Conservation (phyloP, 176 grass and related monocot species). For the Rhynchospora breviuscula region DNA sequence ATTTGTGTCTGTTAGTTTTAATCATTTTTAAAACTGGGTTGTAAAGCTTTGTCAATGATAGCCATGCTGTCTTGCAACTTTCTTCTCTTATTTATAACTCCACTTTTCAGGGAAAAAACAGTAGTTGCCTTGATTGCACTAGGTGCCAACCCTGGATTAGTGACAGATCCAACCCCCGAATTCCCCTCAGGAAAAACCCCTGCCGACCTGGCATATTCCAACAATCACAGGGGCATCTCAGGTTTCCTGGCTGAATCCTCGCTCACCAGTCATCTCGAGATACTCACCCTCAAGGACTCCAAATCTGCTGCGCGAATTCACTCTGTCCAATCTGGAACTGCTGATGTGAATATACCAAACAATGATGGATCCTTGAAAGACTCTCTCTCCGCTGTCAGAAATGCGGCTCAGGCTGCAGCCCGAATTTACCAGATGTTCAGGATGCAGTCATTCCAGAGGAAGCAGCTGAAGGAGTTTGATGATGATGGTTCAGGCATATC, state of each 20-base stretch:
- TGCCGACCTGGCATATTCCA: slow-evolving; percentile 86
- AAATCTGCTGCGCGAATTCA: background rate
- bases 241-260: slow-evolving; percentile 91
- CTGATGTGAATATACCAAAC: slow-evolving; percentile 2
- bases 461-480: slow-evolving; percentile 69
- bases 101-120: slow-evolving; percentile 65
- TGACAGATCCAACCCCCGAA: slow-evolving; percentile 83
- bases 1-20: background rate
- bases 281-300: slow-evolving; percentile 65
- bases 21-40: background rate
- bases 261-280: slow-evolving; percentile 68
- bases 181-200: slow-evolving; percentile 75
- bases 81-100: slow-evolving; percentile 16
- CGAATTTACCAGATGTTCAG: slow-evolving; percentile 82
- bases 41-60: background rate
- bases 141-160: slow-evolving; percentile 72
- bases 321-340: background rate
- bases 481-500: slow-evolving; percentile 51
- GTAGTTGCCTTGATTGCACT: slow-evolving; percentile 68
- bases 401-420: slow-evolving; percentile 77
- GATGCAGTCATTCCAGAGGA: slow-evolving; percentile 94
- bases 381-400: slow-evolving; percentile 78
- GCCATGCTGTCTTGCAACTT: slow-evolving; percentile 5
- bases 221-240: slow-evolving; percentile 90
- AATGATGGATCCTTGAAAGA: slow-evolving; percentile 60